Base-by-base conservation (phyloP, 495 filamentous ascomycete genomes). In the Jackrogersella minutella region DNA sequence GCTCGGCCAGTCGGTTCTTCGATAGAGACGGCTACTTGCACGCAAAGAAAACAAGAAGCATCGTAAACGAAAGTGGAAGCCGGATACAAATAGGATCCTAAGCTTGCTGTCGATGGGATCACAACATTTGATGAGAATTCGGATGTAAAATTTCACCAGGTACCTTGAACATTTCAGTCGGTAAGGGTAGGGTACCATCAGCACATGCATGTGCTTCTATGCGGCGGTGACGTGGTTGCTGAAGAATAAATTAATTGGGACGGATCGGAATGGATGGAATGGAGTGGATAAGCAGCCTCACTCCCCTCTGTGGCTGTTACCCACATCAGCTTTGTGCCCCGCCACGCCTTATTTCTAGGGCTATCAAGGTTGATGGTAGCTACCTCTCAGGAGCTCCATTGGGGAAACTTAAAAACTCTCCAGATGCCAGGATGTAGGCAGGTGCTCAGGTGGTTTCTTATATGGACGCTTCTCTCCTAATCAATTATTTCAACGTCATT, bases 161-260 rank as follows among this genome's bases (percentile, higher is more conserved):
- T 62, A 57, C 56, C 47, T 55, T 28, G 49, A 53, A 41, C 16
- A 65, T 19, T 51, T 21, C 44, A 51, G 39, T 22, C 30, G 55
- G 28, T 66, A 59, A 46, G n/a, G n/a, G 56, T 55, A 69, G 56
- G 66, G 61, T 64, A 52, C 40, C 56, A 69, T 62, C 37, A 39
- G 52, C 26, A 57, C 53, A 43, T 69, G 58, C 50, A 69, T 61
- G 66, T 58, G 58, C 37, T 59, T 50, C 31, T 53, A 65, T 69
- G 66, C 66, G 61, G 66, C 66, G 66, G 66, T 69, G 66, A 69
- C 66, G 66, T 69, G 66, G 66, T 69, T 68, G 28, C 43, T 65
- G 37, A 59, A 52, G 66, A 59, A 59, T 64, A 60, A 51, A 63
- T 68, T 58, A 68, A 68, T 68, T 63, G 49, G 65, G 31, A 62